Conservation (phyloP, 2,329 filamentous ascomycete species). For the Neophaeococcomyces aloes region DNA sequence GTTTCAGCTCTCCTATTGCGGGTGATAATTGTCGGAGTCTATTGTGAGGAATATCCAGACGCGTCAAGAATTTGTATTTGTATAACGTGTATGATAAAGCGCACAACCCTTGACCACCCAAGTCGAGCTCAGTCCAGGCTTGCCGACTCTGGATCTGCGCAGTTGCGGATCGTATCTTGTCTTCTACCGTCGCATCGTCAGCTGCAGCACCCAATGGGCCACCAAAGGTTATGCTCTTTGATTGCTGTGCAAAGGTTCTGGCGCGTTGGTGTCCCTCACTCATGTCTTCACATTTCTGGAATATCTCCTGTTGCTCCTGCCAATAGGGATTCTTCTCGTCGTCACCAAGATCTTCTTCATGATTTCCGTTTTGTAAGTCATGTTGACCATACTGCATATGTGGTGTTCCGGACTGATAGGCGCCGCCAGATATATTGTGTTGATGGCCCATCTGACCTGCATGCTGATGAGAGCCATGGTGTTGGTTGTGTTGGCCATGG, state of each 20-base stretch:
- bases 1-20: slow-evolving; percentile 70
- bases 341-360: slow-evolving; percentile 41
- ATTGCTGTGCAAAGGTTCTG: slow-evolving; percentile 36
- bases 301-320: slow-evolving; percentile 74
- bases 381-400: slow-evolving; percentile 42
- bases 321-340: slow-evolving; percentile 61
- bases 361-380: slow-evolving; percentile 51
- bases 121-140: slow-evolving; percentile 86
- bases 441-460: slow-evolving; percentile 36
- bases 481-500: slow-evolving; percentile 35
- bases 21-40: slow-evolving; percentile 71
- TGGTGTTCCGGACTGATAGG: slow-evolving; percentile 38
- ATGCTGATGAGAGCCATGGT: slow-evolving; percentile 29
- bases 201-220: slow-evolving; percentile 39
- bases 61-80: slow-evolving; percentile 72
- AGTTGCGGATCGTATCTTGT: slow-evolving; percentile 55
- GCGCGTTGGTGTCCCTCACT: slow-evolving; percentile 62
- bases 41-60: slow-evolving; percentile 90
- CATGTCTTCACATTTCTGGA: slow-evolving; percentile 61
- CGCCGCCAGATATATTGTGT: slow-evolving; percentile 39
- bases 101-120: slow-evolving; percentile 89
- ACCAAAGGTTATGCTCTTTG: slow-evolving; percentile 35
- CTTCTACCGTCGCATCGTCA: slow-evolving; percentile 42
- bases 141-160: slow-evolving; percentile 50
- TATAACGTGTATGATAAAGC: slow-evolving; percentile 73